Base-by-base conservation (phyloP, 2,329 filamentous ascomycete species). In the Purpureocillium lavendulum region DNA sequence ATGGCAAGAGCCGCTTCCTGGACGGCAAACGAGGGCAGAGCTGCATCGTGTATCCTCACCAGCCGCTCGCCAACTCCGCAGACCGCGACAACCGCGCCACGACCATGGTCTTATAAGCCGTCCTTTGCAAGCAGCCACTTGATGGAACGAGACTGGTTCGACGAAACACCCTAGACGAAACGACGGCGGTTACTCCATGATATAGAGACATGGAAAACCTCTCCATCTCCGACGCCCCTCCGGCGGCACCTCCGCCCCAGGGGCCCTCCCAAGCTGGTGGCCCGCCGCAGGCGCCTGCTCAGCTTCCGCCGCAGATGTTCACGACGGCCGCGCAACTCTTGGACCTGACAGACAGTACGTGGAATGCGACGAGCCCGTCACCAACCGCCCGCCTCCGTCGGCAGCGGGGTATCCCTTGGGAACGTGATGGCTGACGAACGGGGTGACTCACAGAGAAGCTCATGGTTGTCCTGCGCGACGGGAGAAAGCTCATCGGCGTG, bases 341-440 rank as follows among this genome's bases (percentile, higher is more conserved):
- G 43, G 92, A 98, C 61, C 74, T 98, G 55, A 97, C 92, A 53
- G 92, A 98, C 69, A 98, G 90, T 97, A 79, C 70, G 85, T 44
- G 26, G 16, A n/a, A n/a, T n/a, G n/a, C n/a, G n/a, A n/a, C n/a
- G n/a, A n/a, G n/a, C n/a, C n/a, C n/a, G n/a, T n/a, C n/a, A n/a
- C n/a, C n/a, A n/a, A n/a, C n/a, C n/a, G n/a, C n/a, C n/a, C n/a
- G n/a, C n/a, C n/a, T n/a, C n/a, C n/a, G n/a, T n/a, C n/a, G n/a
- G n/a, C n/a, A n/a, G n/a, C n/a, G n/a, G n/a, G n/a, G n/a, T n/a
- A n/a, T n/a, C n/a, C n/a, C n/a, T n/a, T n/a, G n/a, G n/a, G n/a
- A n/a, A n/a, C n/a, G n/a, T n/a, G n/a, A n/a, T n/a, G n/a, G n/a
- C 13, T 16, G 15, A 18, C 32, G 31, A 36, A 18, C 2, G 24